phyloP scores from a whole-genome alignment of 169 alveolate species.

The Cryptosporidium muris region DNA sequence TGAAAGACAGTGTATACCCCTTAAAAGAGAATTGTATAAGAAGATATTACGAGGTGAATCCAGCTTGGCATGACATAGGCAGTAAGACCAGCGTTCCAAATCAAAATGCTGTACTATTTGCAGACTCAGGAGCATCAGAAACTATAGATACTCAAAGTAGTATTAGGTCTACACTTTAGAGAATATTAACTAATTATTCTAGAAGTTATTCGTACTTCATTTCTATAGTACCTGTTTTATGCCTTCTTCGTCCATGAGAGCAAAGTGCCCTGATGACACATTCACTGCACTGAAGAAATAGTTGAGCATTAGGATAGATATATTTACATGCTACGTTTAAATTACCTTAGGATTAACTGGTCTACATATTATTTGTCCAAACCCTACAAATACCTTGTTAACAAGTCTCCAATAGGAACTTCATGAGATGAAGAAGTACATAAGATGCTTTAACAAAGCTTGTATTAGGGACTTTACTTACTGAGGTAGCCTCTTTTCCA shows the following conservation, averaged over 20 bases:
- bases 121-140: slow-evolving; percentile 54
- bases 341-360: slow-evolving; percentile 80
- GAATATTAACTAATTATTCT: not conserved
- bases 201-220: not conserved
- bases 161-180: slow-evolving; percentile 36
- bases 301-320: no score
- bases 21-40: slow-evolving; percentile 63
- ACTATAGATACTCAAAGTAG: slow-evolving; percentile 47
- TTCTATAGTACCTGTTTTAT: not conserved
- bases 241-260: slow-evolving; percentile 12
- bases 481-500: slow-evolving; percentile 87
- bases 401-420: slow-evolving; percentile 88
- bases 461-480: not conserved
- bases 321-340: not conserved
- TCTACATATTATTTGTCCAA: slow-evolving; percentile 94
- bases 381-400: slow-evolving; percentile 92
- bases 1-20: slow-evolving; percentile 57
- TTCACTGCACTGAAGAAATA: slow-evolving; percentile 17
- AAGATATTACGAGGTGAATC: slow-evolving; percentile 57
- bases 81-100: slow-evolving; percentile 61
- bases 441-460: not conserved
- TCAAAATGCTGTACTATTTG: slow-evolving; percentile 8
- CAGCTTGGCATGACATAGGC: slow-evolving; percentile 60
- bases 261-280: slow-evolving; percentile 31
- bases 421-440: not conserved